phyloP scores from a whole-genome alignment of 2,329 filamentous ascomycete species.

The Chaetomium sp. region DNA sequence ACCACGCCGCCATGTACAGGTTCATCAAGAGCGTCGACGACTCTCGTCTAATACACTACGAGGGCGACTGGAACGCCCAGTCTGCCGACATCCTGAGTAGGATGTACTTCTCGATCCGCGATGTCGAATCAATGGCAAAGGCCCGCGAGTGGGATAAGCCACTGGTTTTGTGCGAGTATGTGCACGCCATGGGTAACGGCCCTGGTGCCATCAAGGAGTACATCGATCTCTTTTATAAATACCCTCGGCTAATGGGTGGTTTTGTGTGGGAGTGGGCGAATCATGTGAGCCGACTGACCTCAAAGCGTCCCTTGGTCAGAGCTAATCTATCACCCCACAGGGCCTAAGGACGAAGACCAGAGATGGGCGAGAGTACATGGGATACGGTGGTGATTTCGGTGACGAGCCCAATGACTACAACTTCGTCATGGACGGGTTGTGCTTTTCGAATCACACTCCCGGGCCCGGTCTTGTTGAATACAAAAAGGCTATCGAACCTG shows the following conservation, averaged over 20 bases:
- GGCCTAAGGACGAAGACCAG: constrained; percentile 48
- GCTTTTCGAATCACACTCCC: constrained; percentile 51
- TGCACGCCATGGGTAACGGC: constrained; percentile 67
- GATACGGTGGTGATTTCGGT: constrained; percentile 59
- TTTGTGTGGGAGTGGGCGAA: constrained; percentile 65
- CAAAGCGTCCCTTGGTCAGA: not conserved
- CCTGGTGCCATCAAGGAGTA: constrained; percentile 68
- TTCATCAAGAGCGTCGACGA: constrained; percentile 59
- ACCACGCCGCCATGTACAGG: constrained; percentile 64
- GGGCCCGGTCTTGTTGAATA: constrained; percentile 57
- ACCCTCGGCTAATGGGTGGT: constrained; percentile 62
- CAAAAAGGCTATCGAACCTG: constrained; percentile 61
- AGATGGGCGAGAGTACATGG: constrained; percentile 51
- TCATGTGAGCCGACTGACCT: constrained; percentile 43
- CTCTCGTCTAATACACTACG: constrained; percentile 62
- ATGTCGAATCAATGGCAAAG: constrained; percentile 42
- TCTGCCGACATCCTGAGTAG: constrained; percentile 62
- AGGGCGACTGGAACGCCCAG: constrained; percentile 58
- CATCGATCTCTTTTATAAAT: constrained; percentile 59
- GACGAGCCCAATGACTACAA: constrained; percentile 59
- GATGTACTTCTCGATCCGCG: constrained; percentile 60
- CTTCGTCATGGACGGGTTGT: constrained; percentile 56
- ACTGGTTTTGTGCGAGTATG: constrained; percentile 54
- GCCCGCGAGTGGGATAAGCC: constrained; percentile 49
- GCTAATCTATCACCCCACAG: constrained; percentile 22